These are phyloP conservation scores for Ogataea pilisensis DNA, from an alignment of 805 yeast species.

Conservation along the genomic window DNA sequence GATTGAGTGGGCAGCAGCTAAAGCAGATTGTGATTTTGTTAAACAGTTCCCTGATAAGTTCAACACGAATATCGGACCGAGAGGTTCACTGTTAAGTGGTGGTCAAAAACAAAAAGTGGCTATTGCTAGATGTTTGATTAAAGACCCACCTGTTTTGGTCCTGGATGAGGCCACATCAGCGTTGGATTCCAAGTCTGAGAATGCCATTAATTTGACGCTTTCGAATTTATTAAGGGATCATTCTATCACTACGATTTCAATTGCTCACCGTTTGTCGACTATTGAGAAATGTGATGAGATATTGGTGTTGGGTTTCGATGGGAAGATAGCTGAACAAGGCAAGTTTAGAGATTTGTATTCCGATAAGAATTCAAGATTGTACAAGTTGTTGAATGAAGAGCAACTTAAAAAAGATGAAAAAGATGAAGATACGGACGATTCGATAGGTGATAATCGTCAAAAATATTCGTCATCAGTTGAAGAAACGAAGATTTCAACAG, in stretches of 20 bases:
- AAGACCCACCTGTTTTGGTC: constrained; percentile 58
- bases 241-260: constrained; percentile 73
- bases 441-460: not conserved
- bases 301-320: constrained; percentile 73
- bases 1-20: constrained; percentile 56
- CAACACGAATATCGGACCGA: constrained; percentile 80
- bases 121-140: constrained; percentile 68
- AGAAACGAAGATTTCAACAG: too few species aligned
- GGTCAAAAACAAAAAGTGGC: constrained; percentile 79
- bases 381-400: constrained; percentile 30
- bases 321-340: constrained; percentile 76
- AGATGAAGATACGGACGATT: not conserved
- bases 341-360: constrained; percentile 52
- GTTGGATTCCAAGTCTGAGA: constrained; percentile 82
- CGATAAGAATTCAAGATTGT: constrained; percentile 32
- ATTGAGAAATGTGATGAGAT: constrained; percentile 80
- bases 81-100: constrained; percentile 62
- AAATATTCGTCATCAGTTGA: too few species aligned
- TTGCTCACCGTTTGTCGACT: constrained; percentile 89
- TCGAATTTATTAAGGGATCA: constrained; percentile 50
- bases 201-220: constrained; percentile 74
- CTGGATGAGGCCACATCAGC: constrained; percentile 91
- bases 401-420: constrained; percentile 14
- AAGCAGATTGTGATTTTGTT: constrained; percentile 78
- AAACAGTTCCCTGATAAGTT: constrained; percentile 74